Evolutionary conservation across 805 yeast species (phyloP).

Genomic region (Saccharomycopsis sp.): DNA sequence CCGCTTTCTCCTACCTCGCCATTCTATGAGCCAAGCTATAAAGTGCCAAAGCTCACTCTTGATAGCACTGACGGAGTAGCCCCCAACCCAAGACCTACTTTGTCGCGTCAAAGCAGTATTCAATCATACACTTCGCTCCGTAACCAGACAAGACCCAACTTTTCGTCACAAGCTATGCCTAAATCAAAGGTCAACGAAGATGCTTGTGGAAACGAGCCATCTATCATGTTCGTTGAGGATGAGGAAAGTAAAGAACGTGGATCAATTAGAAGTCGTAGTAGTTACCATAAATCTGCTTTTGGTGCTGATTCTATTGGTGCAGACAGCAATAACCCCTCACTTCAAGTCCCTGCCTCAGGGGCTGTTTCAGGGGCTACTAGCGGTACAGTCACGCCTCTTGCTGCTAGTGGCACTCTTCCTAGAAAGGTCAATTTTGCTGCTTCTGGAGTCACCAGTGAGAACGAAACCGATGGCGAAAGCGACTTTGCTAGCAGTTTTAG

Average conservation of each 20-base stretch:
- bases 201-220: slow-evolving; percentile 61
- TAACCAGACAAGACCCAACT: slow-evolving; percentile 45
- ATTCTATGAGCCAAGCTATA: slow-evolving; percentile 5
- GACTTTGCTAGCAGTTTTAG: background rate
- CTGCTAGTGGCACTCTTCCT: background rate
- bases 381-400: background rate
- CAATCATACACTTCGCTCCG: slow-evolving; percentile 19
- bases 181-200: slow-evolving; percentile 59
- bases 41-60: slow-evolving; percentile 5
- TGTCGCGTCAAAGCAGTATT: slow-evolving; percentile 20
- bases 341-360: background rate
- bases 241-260: slow-evolving; percentile 24
- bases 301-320: background rate
- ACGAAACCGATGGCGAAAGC: background rate
- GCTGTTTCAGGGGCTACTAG: background rate
- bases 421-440: background rate
- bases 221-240: slow-evolving; percentile 54
- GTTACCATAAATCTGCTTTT: background rate
- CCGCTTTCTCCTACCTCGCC: slow-evolving; percentile 18
- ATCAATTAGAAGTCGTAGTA: slow-evolving; percentile 9
- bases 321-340: background rate
- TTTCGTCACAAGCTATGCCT: slow-evolving; percentile 68
- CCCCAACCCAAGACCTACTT: slow-evolving; percentile 9
- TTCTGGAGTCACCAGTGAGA: background rate
- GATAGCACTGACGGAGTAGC: slow-evolving; percentile 4